Percentiles rank a stretch among this genome's conserved stretches.
Conservation (phyloP, 345 rosid species). For the Populus ilicifolia region DNA sequence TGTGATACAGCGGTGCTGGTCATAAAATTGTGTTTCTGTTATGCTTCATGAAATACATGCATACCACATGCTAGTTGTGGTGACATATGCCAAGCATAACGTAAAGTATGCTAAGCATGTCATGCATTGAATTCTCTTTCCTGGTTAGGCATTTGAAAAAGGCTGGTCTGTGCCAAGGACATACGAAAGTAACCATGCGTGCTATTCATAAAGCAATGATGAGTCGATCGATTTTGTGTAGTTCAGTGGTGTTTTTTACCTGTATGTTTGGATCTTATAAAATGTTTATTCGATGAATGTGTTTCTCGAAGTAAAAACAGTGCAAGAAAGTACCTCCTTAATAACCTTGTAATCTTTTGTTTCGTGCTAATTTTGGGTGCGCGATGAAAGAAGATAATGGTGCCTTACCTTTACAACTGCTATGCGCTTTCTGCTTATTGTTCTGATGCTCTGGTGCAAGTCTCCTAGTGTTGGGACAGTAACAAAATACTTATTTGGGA, state of each 20-base stretch:
- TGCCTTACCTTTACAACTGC: background rate
- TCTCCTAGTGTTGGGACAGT: background rate
- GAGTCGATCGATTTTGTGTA: background rate
- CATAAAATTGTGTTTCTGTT: background rate
- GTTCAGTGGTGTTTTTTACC: background rate
- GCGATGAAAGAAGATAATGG: background rate
- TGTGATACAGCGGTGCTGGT: background rate
- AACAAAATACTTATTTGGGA: background rate
- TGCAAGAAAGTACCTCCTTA: background rate
- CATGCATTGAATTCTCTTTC: background rate
- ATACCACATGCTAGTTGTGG: background rate
- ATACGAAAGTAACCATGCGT: background rate
- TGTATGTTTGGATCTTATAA: background rate
- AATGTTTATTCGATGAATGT: background rate
- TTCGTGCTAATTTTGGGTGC: background rate
- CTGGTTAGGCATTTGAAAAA: background rate
- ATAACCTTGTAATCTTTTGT: background rate
- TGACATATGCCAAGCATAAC: background rate
- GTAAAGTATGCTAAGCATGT: background rate
- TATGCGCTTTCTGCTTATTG: background rate
- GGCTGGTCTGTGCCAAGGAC: background rate
- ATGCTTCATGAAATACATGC: background rate
- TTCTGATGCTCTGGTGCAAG: background rate
- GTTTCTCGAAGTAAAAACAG: background rate
- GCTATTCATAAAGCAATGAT: background rate